Evolutionary conservation across 1,284 basidiomycete species (phyloP).

Genomic region (Vanrija sp.): DNA sequence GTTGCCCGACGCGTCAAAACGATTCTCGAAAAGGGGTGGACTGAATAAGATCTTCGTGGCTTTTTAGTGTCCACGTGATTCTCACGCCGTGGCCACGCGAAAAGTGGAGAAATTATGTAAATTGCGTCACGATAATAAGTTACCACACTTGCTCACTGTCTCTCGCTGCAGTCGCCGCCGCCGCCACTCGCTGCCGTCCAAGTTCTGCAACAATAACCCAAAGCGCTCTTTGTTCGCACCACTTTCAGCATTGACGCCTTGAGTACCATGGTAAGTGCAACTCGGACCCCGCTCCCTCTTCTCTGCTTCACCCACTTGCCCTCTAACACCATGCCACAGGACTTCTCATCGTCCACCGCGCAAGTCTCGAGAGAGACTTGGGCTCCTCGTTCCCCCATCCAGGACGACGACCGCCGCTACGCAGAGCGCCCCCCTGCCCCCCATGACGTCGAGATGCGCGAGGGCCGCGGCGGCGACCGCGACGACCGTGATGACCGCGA

Average conservation of each 20-base stretch:
- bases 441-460: conserved; percentile 11
- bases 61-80: no score
- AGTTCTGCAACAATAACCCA: no score
- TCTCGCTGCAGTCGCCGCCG: no score
- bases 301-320: not conserved
- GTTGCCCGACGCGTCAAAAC: no score
- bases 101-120: not conserved
- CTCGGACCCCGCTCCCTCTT: not conserved
- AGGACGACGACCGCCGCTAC: conserved; percentile 7
- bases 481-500: conserved; percentile 1
- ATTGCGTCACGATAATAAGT: no score
- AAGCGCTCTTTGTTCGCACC: no score
- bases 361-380: conserved; percentile 39
- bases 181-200: no score
- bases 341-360: conserved; percentile 31
- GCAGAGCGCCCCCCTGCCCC: conserved; percentile 12
- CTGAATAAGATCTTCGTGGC: no score
- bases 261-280: not conserved
- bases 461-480: not conserved
- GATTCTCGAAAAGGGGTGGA: no score
- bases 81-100: no score
- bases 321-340: conserved; percentile 9
- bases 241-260: not conserved
- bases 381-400: conserved; percentile 30
- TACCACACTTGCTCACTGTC: no score